Percentiles rank a stretch among this genome's conserved stretches.
Evolutionary conservation across 108 stramenopile species (phyloP).

Genomic region (Stephanodiscus minutulus): DNA sequence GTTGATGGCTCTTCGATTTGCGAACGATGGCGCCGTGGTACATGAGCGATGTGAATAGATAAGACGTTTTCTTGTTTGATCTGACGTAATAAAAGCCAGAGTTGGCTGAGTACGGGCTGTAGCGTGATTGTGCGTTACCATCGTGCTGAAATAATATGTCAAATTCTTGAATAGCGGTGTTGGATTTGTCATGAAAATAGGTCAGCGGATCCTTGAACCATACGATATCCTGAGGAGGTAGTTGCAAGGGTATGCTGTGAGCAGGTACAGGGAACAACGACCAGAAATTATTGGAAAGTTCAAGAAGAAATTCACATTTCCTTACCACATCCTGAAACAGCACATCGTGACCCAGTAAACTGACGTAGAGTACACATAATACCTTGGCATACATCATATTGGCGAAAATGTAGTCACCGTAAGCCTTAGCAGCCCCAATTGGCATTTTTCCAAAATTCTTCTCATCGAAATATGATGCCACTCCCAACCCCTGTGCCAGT

Average conservation of each 20-base stretch:
- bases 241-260: not conserved
- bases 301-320: not conserved
- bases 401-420: conserved; percentile 56
- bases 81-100: conserved; percentile 65
- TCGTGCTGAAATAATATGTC: conserved; percentile 68
- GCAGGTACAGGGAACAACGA: not conserved
- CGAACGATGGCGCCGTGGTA: conserved; percentile 46
- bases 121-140: conserved; percentile 49
- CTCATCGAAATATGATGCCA: conserved; percentile 40
- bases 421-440: conserved; percentile 41
- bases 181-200: conserved; percentile 45
- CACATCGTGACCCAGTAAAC: conserved; percentile 52
- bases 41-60: conserved; percentile 47
- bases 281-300: not conserved
- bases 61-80: conserved; percentile 51
- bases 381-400: conserved; percentile 70
- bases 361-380: conserved; percentile 48
- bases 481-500: conserved; percentile 34
- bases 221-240: conserved; percentile 9
- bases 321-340: conserved; percentile 61
- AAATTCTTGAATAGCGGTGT: conserved; percentile 39
- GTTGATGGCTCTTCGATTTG: conserved; percentile 45
- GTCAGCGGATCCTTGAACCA: conserved; percentile 49
- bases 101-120: conserved; percentile 59
- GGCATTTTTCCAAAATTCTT: conserved; percentile 45